Percentiles rank a stretch among this genome's conserved stretches.
These are phyloP conservation scores for Biancaea sappan DNA, from an alignment of 306 rosid species.

Conservation along the genomic window DNA sequence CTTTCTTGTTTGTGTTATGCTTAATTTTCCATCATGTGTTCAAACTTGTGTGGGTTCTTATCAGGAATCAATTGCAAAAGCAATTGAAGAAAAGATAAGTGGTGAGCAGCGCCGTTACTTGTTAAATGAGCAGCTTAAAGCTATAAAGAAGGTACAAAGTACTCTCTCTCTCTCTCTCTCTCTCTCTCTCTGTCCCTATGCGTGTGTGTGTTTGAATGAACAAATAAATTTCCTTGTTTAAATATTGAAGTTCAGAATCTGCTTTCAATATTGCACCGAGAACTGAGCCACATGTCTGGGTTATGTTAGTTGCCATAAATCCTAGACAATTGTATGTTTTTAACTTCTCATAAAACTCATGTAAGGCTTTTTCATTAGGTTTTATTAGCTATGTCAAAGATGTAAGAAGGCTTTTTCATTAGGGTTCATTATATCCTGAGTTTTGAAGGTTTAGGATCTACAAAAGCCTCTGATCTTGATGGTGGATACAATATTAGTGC, in stretches of 20 bases:
- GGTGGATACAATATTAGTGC: constrained; percentile 13
- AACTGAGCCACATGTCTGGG: neutral
- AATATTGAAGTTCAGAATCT: neutral
- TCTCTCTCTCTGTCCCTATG: neutral
- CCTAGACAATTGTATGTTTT: neutral
- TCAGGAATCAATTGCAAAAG: constrained; percentile 98
- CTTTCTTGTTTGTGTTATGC: neutral
- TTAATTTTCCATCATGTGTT: constrained; percentile 24
- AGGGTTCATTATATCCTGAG: constrained; percentile 13
- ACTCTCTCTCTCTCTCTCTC: constrained; percentile 7
- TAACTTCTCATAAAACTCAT: neutral
- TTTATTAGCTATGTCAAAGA: neutral
- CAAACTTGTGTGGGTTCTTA: constrained; percentile 30
- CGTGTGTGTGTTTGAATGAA: neutral
- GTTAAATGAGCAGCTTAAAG: constrained; percentile 95
- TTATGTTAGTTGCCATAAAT: neutral
- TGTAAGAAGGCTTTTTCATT: neutral
- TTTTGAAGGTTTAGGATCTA: constrained; percentile 18
- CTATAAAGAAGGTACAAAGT: constrained; percentile 83
- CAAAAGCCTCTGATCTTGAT: constrained; percentile 31
- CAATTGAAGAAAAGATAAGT: constrained; percentile 98
- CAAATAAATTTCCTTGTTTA: constrained; percentile 3
- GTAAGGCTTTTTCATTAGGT: neutral
- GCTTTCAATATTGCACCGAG: neutral
- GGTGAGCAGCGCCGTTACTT: constrained; percentile 98